A percentile compares a stretch with the other conserved stretches of the same genome.
Evolutionary conservation across 2,329 filamentous ascomycete species (phyloP).

Genomic region (Lanzia echinophila): DNA sequence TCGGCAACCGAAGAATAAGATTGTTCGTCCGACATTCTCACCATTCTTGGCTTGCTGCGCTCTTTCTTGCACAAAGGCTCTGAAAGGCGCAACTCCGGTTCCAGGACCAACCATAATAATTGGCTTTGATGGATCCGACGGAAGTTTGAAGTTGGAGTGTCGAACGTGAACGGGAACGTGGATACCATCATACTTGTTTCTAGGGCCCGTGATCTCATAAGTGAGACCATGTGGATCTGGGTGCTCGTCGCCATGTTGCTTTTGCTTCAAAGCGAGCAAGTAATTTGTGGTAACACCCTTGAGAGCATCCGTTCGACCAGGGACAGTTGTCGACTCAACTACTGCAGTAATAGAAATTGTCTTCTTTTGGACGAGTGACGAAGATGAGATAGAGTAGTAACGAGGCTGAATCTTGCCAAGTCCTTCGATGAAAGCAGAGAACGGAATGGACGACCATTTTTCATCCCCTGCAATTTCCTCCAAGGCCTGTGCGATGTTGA

Average conservation of each 20-base stretch:
- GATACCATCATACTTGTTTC: constrained; percentile 95
- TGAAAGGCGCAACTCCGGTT: constrained; percentile 94
- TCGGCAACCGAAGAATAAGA: constrained; percentile 94
- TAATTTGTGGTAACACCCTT: constrained; percentile 98
- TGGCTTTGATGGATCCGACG: constrained; percentile 88
- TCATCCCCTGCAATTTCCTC: constrained; percentile 64
- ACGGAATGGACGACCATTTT: constrained; percentile 79
- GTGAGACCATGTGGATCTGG: constrained; percentile 78
- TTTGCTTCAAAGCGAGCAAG: constrained; percentile 87
- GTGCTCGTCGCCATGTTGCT: constrained; percentile 81
- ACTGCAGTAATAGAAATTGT: constrained; percentile 94
- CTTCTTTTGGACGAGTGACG: constrained; percentile 81
- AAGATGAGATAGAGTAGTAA: constrained; percentile 99
- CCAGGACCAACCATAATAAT: constrained; percentile 95
- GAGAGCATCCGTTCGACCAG: constrained; percentile 70
- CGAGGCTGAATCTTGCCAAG: constrained; percentile 92
- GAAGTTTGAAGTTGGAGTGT: constrained; percentile 98
- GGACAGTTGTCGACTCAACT: constrained; percentile 75
- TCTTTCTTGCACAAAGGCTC: constrained; percentile 89
- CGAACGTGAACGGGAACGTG: constrained; percentile 93
- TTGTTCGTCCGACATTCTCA: constrained; percentile 73
- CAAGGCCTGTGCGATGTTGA: constrained; percentile 85
- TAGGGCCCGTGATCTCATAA: constrained; percentile 80
- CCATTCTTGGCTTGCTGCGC: constrained; percentile 76
- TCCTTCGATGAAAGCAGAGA: constrained; percentile 90